Evolutionary conservation across 352 stramenopile genomes (phyloP).

Genomic region (Phytophthora fragariae): DNA sequence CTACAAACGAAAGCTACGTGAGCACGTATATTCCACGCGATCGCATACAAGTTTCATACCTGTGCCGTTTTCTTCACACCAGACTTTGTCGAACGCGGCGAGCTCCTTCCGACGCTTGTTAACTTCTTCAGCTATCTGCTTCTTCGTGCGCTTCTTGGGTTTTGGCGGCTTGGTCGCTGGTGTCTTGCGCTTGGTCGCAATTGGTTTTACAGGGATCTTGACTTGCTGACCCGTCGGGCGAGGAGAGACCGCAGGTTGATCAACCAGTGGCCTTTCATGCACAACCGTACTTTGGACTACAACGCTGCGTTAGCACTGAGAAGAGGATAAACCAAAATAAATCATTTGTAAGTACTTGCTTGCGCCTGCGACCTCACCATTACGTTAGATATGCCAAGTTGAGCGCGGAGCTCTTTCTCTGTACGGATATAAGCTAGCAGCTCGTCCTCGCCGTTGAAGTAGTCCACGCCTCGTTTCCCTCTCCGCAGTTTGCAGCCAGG

Average conservation of each 20-base stretch:
- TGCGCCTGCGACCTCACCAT: not conserved
- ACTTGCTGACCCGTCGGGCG: too few species aligned
- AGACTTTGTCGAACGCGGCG: conserved; percentile 11
- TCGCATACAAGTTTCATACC: not conserved
- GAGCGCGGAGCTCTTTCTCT: conserved; percentile 4
- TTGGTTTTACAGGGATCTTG: too few species aligned
- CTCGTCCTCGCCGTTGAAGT: conserved; percentile 14
- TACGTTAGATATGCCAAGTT: not conserved
- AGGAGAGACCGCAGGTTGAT: not conserved
- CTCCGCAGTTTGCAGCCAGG: not conserved
- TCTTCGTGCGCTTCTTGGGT: conserved; percentile 6
- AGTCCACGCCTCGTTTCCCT: not conserved
- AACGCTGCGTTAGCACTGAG: too few species aligned
- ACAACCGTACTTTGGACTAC: not conserved
- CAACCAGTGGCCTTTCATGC: not conserved
- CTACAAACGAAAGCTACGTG: not conserved
- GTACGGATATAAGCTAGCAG: not conserved
- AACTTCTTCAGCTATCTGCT: not conserved
- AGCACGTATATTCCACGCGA: too few species aligned
- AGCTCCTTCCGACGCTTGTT: not conserved
- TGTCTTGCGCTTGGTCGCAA: too few species aligned
- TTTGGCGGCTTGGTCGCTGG: not conserved
- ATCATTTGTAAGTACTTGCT: not conserved
- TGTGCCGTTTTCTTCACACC: not conserved
- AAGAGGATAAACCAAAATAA: too few species aligned